These are phyloP conservation scores for Umbelopsis vinacea DNA, from an alignment of 192 early-diverging fungal genomes.

Conservation along the genomic window DNA sequence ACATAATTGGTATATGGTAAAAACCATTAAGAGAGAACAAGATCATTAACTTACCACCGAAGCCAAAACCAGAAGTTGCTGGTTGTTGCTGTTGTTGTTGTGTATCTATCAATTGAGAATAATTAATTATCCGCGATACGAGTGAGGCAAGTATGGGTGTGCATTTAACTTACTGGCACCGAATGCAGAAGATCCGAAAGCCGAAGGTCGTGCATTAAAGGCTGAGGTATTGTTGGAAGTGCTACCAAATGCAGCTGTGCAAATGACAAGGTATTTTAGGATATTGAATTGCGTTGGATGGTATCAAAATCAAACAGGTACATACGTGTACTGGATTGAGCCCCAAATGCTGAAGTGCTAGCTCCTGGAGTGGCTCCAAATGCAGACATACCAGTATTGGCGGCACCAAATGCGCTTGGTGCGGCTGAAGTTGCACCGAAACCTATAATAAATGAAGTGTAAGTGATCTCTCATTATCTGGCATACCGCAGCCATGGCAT, in stretches of 20 bases:
- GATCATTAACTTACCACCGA: constrained; percentile 33
- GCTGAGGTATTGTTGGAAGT: background rate
- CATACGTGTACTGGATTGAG: constrained; percentile 18
- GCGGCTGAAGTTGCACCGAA: constrained; percentile 27
- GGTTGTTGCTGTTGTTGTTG: constrained; percentile 22
- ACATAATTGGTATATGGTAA: background rate
- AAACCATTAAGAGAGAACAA: background rate
- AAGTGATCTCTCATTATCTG: background rate
- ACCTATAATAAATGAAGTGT: constrained; percentile 1
- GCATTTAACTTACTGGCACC: constrained; percentile 4
- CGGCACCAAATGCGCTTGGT: constrained; percentile 29
- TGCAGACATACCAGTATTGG: constrained; percentile 35
- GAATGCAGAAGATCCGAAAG: constrained; percentile 13
- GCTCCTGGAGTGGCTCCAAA: constrained; percentile 34
- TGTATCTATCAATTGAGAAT: constrained; percentile 18
- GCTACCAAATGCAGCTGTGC: constrained; percentile 4
- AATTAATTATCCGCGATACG: background rate
- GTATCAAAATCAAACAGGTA: background rate
- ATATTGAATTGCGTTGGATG: background rate
- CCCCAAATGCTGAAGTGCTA: constrained; percentile 21
- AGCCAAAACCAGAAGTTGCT: constrained; percentile 47
- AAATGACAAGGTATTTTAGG: background rate
- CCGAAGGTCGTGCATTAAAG: constrained; percentile 17
- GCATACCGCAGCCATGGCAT: background rate
- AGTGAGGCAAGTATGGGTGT: too few species aligned